Percentiles rank a stretch among this genome's conserved stretches.
phyloP scores from a whole-genome alignment of 139 green algal species.

The Dunaliella primolecta region DNA sequence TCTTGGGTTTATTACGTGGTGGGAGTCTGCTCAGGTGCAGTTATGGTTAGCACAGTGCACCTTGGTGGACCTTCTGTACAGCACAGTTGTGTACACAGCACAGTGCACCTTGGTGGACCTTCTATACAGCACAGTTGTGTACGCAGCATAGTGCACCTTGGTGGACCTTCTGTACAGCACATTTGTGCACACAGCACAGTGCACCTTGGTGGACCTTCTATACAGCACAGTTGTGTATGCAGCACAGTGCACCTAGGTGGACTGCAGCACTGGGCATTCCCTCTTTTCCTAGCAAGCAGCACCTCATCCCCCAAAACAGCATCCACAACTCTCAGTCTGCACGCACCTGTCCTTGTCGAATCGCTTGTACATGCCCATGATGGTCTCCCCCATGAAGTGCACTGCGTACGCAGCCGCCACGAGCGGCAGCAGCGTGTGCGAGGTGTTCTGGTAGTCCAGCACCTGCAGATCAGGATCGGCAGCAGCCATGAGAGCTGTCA shows the following conservation, averaged over 20 bases:
- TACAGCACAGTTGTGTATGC: background rate
- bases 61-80: no score
- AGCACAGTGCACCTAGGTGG: background rate
- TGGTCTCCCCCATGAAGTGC: conserved; percentile 73
- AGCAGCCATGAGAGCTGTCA: background rate
- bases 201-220: background rate
- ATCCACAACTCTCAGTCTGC: background rate
- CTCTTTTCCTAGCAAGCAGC: background rate
- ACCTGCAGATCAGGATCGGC: conserved; percentile 54
- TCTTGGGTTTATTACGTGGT: no score
- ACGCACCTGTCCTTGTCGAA: conserved; percentile 58
- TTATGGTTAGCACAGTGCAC: no score
- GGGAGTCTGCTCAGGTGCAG: no score
- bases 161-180: background rate
- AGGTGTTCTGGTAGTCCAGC: conserved; percentile 92
- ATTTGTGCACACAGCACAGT: background rate
- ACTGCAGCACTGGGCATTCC: background rate
- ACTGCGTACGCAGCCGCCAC: conserved; percentile 83
- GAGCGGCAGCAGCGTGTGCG: conserved; percentile 77
- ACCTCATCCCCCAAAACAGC: background rate
- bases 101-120: no score
- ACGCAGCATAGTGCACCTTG: no score
- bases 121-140: no score
- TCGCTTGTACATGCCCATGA: conserved; percentile 75
- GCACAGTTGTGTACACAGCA: no score